Percentiles rank a stretch among this genome's conserved stretches.
phyloP scores from a whole-genome alignment of 2,329 filamentous ascomycete species.

The Tolypocladium tundrense region DNA sequence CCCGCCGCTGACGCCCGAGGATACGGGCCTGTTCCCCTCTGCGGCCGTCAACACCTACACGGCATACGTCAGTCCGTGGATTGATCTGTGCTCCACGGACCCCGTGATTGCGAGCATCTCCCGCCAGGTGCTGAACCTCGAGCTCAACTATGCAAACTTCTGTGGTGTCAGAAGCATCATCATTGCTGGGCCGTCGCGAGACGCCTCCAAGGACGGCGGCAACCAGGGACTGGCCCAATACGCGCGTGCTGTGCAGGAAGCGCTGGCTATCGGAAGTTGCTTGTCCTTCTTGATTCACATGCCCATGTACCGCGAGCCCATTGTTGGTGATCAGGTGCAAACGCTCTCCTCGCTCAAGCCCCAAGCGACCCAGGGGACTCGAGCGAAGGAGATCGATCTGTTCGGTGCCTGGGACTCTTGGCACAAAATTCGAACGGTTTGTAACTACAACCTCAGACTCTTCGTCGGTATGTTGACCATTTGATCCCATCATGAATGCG shows the following conservation, averaged over 20 bases:
- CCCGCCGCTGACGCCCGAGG: conserved; percentile 64
- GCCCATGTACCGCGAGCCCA: conserved; percentile 70
- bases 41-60: conserved; percentile 63
- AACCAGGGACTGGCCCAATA: conserved; percentile 58
- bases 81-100: conserved; percentile 76
- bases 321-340: conserved; percentile 40
- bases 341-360: conserved; percentile 36
- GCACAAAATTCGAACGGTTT: conserved; percentile 77
- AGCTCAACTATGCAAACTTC: conserved; percentile 91
- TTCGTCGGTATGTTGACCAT: conserved; percentile 61
- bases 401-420: conserved; percentile 89
- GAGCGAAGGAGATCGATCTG: conserved; percentile 47
- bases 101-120: conserved; percentile 78
- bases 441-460: conserved; percentile 73
- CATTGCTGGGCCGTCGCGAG: conserved; percentile 64
- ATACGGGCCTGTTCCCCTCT: conserved; percentile 63
- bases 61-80: conserved; percentile 80
- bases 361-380: conserved; percentile 18
- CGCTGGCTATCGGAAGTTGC: conserved; percentile 62
- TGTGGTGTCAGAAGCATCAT: conserved; percentile 80
- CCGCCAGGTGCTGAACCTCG: conserved; percentile 78
- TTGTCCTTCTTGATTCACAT: conserved; percentile 73
- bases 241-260: conserved; percentile 74
- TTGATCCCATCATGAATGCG: neutral
- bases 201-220: conserved; percentile 41